Base-by-base conservation (phyloP, 805 yeast species). In the Blastobotrys americana region DNA sequence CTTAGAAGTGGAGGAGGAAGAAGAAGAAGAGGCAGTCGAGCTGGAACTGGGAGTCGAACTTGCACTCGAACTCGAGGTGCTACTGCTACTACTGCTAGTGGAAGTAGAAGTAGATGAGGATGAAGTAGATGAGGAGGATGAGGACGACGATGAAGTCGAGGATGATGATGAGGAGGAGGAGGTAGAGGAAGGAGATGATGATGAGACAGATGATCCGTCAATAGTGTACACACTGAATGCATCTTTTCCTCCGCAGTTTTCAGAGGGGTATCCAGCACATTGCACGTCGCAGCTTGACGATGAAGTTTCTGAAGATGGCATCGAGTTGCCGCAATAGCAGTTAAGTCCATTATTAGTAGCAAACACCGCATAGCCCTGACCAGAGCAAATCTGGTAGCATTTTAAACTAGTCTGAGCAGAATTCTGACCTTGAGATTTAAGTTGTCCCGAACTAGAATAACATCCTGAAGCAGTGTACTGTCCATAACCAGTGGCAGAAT, bases 321-420 rank as follows among this genome's bases (percentile, higher is more conserved):
- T 46, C 1, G 65, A 49, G 54, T 72, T 65, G 21, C 90, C 90
- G 61, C 95, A 84, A 56, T 73, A 82, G 61, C 95, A 84, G 16
- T 62, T 60, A 20, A 68, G 55, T 5, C 87, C 85, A 41, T 70
- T 61, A 28, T 36, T 22, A 13, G 45, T 40, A 3, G 82, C 88
- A 35, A 73, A 73, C 16, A 71, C 68, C 17, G 67, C 63, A 55
- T 63, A 66, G 5, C 73, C 72, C 43, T 57, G 44, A n/a, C 51
- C 57, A 3, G 63, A 53, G 63, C 96, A 82, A 3, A 23, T 38
- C 4, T 5, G 9, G 46, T 69, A 66, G 61, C 93, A 82, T 56
- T 75, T 66, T 72, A 5, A 87, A 72, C 63, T 84, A 89, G 58
- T 66, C 82, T 1, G 61, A 64, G 59, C 74, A 75, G 2, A 69